Conservation (phyloP, 352 stramenopile species). For the Phytophthora syringae region DNA sequence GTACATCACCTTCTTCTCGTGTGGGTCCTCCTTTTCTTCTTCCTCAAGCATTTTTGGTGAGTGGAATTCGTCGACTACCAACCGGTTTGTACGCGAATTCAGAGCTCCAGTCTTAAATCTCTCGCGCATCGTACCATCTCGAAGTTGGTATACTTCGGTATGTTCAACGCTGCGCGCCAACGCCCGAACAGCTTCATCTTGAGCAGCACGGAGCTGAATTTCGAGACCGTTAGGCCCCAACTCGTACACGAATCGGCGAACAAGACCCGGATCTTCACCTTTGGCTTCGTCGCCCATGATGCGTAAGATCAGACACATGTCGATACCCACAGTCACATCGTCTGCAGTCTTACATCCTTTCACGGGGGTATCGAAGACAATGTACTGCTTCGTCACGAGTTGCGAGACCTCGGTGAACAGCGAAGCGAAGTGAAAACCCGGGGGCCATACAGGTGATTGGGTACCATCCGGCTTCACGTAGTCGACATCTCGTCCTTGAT, state of each 20-base stretch:
- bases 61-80: conserved; percentile 20
- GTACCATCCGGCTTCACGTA: conserved; percentile 49
- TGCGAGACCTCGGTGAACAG: conserved; percentile 88
- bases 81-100: conserved; percentile 25
- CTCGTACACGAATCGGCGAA: conserved; percentile 88
- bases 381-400: conserved; percentile 89
- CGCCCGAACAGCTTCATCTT: conserved; percentile 79
- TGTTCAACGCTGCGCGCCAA: conserved; percentile 84
- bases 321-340: conserved; percentile 88
- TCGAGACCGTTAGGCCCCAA: conserved; percentile 77
- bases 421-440: conserved; percentile 78
- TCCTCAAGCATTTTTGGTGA: conserved; percentile 7
- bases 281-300: conserved; percentile 87
- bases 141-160: conserved; percentile 82
- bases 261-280: conserved; percentile 77
- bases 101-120: conserved; percentile 54
- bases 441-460: conserved; percentile 67
- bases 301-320: conserved; percentile 87
- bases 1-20: conserved; percentile 38
- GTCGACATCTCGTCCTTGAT: conserved; percentile 81
- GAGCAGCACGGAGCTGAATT: conserved; percentile 73
- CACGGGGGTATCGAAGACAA: conserved; percentile 88
- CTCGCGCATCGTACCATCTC: conserved; percentile 63
- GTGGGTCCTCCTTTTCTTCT: conserved; percentile 8
- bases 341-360: conserved; percentile 92